Conservation (phyloP, 768 basidiomycete genomes). For the Piloderma croceum region DNA sequence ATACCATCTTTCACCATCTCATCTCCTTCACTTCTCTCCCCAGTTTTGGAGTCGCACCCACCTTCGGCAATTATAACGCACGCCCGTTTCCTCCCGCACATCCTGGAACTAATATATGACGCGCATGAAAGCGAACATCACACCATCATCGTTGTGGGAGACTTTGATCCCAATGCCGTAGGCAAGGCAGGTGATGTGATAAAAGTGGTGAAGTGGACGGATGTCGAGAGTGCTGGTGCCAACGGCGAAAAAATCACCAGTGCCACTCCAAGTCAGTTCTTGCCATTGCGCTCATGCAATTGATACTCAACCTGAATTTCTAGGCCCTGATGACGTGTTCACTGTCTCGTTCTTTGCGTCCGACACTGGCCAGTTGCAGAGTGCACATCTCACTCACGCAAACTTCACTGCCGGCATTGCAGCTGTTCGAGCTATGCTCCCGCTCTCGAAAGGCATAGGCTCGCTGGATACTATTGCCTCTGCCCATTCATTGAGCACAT, state of each 20-base stretch:
- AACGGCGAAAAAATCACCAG: slow-evolving; percentile 41
- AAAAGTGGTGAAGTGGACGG: slow-evolving; percentile 59
- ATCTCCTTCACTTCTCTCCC: slow-evolving; percentile 54
- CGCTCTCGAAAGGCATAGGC: slow-evolving; percentile 61
- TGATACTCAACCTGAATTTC: slow-evolving; percentile 4
- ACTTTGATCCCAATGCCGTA: slow-evolving; percentile 40
- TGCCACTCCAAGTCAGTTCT: slow-evolving; percentile 42
- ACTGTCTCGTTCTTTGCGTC: slow-evolving; percentile 62
- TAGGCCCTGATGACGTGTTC: slow-evolving; percentile 60
- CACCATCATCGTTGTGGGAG: slow-evolving; percentile 70
- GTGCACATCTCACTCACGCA: slow-evolving; percentile 69
- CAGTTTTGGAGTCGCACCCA: slow-evolving; percentile 57
- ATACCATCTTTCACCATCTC: slow-evolving; percentile 63
- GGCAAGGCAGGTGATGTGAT: slow-evolving; percentile 47
- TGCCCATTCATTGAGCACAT: slow-evolving; percentile 62
- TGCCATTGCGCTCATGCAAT: slow-evolving; percentile 1
- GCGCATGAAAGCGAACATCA: slow-evolving; percentile 41
- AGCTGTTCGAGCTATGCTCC: slow-evolving; percentile 69
- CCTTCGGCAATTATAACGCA: slow-evolving; percentile 74
- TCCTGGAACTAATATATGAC: slow-evolving; percentile 72
- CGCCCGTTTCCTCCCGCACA: slow-evolving; percentile 55
- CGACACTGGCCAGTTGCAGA: slow-evolving; percentile 48
- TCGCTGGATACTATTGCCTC: slow-evolving; percentile 76
- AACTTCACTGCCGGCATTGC: slow-evolving; percentile 89
- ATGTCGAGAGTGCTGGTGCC: slow-evolving; percentile 64